These are phyloP conservation scores for Adansonia madagascariensis DNA, from an alignment of 441 rosid species.

Conservation along the genomic window DNA sequence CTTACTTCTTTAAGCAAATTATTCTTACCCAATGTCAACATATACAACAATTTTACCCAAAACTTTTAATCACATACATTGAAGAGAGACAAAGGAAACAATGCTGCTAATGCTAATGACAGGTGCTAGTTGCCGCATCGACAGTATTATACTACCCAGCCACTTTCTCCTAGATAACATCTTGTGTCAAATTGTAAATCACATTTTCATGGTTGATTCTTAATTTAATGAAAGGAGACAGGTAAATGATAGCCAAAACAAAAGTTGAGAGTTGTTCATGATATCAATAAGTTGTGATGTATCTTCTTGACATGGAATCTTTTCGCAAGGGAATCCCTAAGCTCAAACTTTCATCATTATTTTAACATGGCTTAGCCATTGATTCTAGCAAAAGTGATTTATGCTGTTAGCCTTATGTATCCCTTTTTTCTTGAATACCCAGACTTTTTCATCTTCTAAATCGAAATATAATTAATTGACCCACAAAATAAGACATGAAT, in stretches of 20 bases:
- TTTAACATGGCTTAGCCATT: slow-evolving; percentile 16
- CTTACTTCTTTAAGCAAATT: neutral
- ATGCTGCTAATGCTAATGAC: neutral
- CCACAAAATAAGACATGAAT: slow-evolving; percentile 6
- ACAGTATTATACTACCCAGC: neutral
- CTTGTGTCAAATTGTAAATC: slow-evolving; percentile 2
- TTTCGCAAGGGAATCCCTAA: neutral
- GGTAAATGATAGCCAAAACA: neutral
- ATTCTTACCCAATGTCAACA: neutral
- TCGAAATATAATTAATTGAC: neutral
- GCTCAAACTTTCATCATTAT: slow-evolving; percentile 12
- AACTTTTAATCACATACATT: neutral
- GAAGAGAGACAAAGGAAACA: slow-evolving; percentile 1
- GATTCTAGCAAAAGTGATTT: slow-evolving; percentile 11
- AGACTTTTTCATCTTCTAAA: slow-evolving; percentile 6
- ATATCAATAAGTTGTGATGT: slow-evolving; percentile 18
- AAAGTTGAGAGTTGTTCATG: neutral
- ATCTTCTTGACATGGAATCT: slow-evolving; percentile 20
- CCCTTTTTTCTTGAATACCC: slow-evolving; percentile 12
- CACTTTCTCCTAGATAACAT: slow-evolving; percentile 21
- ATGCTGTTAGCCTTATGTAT: neutral
- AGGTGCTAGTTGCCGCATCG: slow-evolving; percentile 1
- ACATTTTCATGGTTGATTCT: slow-evolving; percentile 5
- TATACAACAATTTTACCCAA: neutral
- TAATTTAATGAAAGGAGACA: slow-evolving; percentile 3